Conservation (phyloP, 768 basidiomycete genomes). For the Phaeotremella fagi region DNA sequence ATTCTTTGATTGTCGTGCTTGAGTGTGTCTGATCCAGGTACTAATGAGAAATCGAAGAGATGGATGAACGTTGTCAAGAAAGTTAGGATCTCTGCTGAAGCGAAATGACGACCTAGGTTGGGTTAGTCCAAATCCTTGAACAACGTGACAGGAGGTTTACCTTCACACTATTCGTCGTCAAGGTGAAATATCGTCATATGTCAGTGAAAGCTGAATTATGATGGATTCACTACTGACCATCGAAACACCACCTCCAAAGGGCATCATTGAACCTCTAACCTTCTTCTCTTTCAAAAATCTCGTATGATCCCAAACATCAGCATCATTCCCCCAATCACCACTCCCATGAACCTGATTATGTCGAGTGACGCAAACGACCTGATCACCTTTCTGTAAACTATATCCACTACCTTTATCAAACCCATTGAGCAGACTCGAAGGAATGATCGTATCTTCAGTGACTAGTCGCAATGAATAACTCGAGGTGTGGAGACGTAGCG, state of each 20-base stretch:
- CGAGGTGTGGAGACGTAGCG: constrained; percentile 20
- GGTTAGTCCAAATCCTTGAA: background rate
- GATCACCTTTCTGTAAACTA: constrained; percentile 10
- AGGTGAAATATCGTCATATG: background rate
- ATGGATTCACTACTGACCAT: constrained; percentile 12
- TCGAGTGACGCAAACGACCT: constrained; percentile 21
- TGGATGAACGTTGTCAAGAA: constrained; percentile 17
- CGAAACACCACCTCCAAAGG: constrained; percentile 30
- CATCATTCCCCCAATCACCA: constrained; percentile 18
- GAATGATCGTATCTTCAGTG: constrained; percentile 13
- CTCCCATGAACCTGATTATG: constrained; percentile 3
- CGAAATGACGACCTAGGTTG: constrained; percentile 26
- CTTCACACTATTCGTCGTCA: constrained; percentile 13
- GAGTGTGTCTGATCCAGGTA: constrained; percentile 9
- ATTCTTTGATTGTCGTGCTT: constrained; percentile 9
- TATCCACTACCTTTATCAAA: constrained; percentile 6
- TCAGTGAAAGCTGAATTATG: background rate
- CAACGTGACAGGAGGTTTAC: constrained; percentile 5
- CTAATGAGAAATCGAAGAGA: constrained; percentile 8
- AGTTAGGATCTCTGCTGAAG: constrained; percentile 27
- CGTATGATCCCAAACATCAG: constrained; percentile 14
- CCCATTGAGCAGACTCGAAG: constrained; percentile 2
- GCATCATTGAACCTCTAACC: constrained; percentile 18
- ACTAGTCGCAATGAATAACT: constrained; percentile 19
- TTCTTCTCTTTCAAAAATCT: constrained; percentile 5